A percentile compares a stretch with the other conserved stretches of the same genome.
Conservation (phyloP, 2,329 filamentous ascomycete species). For the Penicillium sp. region DNA sequence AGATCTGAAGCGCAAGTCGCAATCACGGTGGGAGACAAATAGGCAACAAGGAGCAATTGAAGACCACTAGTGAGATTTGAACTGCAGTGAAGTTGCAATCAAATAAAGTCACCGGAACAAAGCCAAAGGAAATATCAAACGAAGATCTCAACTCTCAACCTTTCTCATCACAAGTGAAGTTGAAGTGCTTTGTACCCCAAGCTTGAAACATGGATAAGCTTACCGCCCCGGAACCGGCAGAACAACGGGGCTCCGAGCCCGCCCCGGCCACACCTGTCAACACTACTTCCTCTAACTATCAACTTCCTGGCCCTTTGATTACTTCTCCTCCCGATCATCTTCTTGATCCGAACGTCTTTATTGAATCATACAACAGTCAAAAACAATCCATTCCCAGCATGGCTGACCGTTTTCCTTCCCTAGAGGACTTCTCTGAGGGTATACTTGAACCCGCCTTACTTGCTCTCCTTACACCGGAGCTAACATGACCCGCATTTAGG, state of each 20-base stretch:
- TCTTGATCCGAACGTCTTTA: constrained; percentile 7
- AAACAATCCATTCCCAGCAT: constrained; percentile 47
- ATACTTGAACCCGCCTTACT: constrained; percentile 32
- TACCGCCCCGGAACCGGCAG: constrained; percentile 19
- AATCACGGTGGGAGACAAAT: background rate
- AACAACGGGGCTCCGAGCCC: constrained; percentile 17
- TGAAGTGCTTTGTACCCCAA: constrained; percentile 14
- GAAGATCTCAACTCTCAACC: background rate
- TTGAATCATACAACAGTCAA: constrained; percentile 5
- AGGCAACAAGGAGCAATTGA: background rate
- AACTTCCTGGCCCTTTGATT: constrained; percentile 8
- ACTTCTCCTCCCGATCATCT: background rate
- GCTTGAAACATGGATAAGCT: constrained; percentile 16
- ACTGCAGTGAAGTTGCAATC: background rate
- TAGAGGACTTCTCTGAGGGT: constrained; percentile 72
- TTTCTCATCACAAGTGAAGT: constrained; percentile 7
- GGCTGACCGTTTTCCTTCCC: constrained; percentile 76
- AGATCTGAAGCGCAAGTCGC: background rate
- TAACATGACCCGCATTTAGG: constrained; percentile 33
- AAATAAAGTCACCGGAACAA: background rate
- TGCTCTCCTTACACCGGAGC: constrained; percentile 20
- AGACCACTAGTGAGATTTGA: background rate
- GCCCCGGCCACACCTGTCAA: constrained; percentile 27
- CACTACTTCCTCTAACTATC: constrained; percentile 11
- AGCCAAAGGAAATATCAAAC: background rate